Evolutionary conservation across 2,329 filamentous ascomycete species (phyloP), one percentile per base, ranked within the genome.

Genomic region (Aspergillus tubingensis): DNA sequence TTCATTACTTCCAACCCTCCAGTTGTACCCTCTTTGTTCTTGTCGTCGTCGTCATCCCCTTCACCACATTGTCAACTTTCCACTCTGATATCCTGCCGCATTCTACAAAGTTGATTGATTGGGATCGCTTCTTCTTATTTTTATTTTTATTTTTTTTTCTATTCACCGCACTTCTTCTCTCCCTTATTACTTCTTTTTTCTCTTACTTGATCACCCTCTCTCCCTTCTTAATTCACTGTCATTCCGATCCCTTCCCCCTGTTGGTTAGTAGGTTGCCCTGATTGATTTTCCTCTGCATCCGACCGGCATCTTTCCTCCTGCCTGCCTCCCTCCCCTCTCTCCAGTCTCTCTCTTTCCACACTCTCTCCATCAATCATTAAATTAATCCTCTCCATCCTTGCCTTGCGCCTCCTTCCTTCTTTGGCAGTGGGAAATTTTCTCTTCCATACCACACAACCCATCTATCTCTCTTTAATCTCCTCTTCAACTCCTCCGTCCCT

Each of bases 401-500:
- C 63, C 62, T 64, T 62, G 62, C 62, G 54, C 61, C 63, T 59
- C 61, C 59, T 63, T 47, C 54, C 47, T 62, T 41, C 36, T 58
- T 44, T 21, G 25, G 51, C 51, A n/a, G 25, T 57, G 51, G 4
- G 43, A 58, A 15, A 52, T 41, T 32, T 53, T 17, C 36, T 25
- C 32, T 27, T 52, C 36, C 36, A 27, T 43, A 47, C 25, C 51
- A 27, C 51, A 27, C 17, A 13, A 21, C 47, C 60, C 54, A 47
- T 27, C 23, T 51, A 41, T 25, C 25, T 54, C 41, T 47, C 27
- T 54, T 38, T 38, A 30, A 43, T 25, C 21, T 49, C 44, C 32
- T 30, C 36, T 52, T 27, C 52, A 23, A n/a, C 38, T 61, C 30
- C 32, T 49, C 41, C 59, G n/a, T 52, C 55, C 43, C 48, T 59